Evolutionary conservation across 371 early-diverging fungal species (phyloP), one percentile per base, ranked within the genome.

Genomic region (Basidiobolus meristosporus): DNA sequence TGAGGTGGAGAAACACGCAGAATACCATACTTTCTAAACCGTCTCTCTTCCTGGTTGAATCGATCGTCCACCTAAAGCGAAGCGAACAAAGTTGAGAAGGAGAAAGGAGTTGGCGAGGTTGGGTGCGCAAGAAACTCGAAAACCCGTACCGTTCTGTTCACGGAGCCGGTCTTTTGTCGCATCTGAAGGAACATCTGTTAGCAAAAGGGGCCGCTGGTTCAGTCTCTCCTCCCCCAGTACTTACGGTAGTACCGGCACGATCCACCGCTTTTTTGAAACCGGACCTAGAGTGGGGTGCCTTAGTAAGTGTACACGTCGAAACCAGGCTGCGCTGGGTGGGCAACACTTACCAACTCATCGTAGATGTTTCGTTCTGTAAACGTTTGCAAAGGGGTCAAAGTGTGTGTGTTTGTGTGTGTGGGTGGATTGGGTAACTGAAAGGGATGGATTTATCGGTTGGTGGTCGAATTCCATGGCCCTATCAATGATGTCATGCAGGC

Each of bases 261-360:
- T 69, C 77, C 45, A 90, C 65, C 43, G 71, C 76, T 59, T 88
- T 90, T 49, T 79, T 79, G 50, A 90, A 71, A 9, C 85, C 86
- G 26, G 72, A 60, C 70, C 87, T 85, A 47, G 7, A 31, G 15
- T 21, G 5, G 12, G 1, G 18, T 31, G 20, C 16, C 15, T 31
- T 32, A 21, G 16, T 28, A 31, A 20, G 26, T 30, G n/a, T 20
- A 44, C 7, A 0, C 7, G 16, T 12, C 33, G 29, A 38, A 36
- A n/a, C 37, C 42, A 16, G 49, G 21, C 30, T 33, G 31, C n/a
- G 40, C 41, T 12, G 50, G 45, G 45, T 51, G 12, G 43, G 43
- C 20, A 39, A 39, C 4, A 52, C 54, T 39, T 46, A 51, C 42
- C 51, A 56, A 41, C 56, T 61, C 35, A 56, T 61, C 34, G 39